Conservation (phyloP, 257 asterid species). For the Striga asiatica region DNA sequence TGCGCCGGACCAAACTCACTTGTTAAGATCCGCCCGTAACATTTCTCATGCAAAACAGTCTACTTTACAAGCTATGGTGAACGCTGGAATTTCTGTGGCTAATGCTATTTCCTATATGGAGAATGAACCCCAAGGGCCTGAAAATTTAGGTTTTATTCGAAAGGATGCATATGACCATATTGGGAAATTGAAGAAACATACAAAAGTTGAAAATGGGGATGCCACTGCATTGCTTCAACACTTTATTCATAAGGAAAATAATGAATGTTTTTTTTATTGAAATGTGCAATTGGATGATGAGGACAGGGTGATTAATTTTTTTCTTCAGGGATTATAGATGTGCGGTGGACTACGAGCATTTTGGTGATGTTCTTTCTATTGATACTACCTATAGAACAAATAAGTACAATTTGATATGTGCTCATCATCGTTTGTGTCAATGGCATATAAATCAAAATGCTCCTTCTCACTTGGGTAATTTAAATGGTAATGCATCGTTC, state of each 20-base stretch:
- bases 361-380: neutral
- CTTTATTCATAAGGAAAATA: too few relatives aligned
- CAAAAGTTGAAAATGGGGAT: too few relatives aligned
- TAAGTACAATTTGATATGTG: neutral
- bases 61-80: too few relatives aligned
- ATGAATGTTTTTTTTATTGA: too few relatives aligned
- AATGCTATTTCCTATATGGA: neutral
- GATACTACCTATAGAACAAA: too few relatives aligned
- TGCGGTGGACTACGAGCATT: neutral
- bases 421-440: neutral
- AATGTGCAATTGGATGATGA: too few relatives aligned
- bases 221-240: too few relatives aligned
- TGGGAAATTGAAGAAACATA: too few relatives aligned
- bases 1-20: neutral
- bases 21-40: neutral
- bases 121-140: neutral
- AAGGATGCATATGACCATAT: too few relatives aligned
- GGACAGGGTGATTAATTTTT: too few relatives aligned
- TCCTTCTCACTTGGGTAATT: neutral
- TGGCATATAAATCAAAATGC: conserved; percentile 7
- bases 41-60: too few relatives aligned
- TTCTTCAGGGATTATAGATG: too few relatives aligned
- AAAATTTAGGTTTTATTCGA: neutral
- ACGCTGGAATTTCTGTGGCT: neutral
- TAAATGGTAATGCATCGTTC: neutral